Evolutionary conservation across 139 green algal species (phyloP).

Genomic region (Chlorella vulgaris): DNA sequence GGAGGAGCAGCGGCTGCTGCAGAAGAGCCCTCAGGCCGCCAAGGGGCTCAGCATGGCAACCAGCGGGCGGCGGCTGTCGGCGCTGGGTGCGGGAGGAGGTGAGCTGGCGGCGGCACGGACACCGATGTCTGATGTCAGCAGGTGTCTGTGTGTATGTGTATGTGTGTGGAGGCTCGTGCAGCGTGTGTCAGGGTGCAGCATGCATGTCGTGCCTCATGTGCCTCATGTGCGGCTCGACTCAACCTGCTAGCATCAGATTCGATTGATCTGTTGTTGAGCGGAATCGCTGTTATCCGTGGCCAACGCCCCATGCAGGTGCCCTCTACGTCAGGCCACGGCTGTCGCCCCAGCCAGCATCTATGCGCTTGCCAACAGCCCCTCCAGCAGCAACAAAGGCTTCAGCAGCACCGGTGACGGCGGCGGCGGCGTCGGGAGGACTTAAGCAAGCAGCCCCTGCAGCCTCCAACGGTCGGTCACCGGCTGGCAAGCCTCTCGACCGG

Average conservation of each 20-base stretch:
- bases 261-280: too few species aligned
- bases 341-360: not conserved
- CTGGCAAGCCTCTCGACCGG: too few species aligned
- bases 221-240: too few species aligned
- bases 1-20: not conserved
- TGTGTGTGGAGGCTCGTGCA: too few species aligned
- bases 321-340: constrained; percentile 1
- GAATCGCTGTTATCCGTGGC: too few species aligned
- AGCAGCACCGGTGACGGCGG: not conserved
- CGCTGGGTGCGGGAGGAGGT: not conserved
- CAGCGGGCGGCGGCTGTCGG: constrained; percentile 4
- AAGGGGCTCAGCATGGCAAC: constrained; percentile 15
- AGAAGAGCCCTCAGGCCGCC: not conserved
- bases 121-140: not conserved
- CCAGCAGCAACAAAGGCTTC: not conserved
- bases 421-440: too few species aligned
- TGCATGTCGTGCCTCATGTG: too few species aligned
- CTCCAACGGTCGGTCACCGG: too few species aligned
- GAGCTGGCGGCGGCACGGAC: not conserved
- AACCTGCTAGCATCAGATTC: too few species aligned
- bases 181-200: too few species aligned
- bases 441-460: too few species aligned
- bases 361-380: not conserved
- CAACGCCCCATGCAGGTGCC: not conserved
- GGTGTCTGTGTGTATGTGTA: too few species aligned